Conservation (phyloP, 495 filamentous ascomycete species). For the Oidiodendron maius region DNA sequence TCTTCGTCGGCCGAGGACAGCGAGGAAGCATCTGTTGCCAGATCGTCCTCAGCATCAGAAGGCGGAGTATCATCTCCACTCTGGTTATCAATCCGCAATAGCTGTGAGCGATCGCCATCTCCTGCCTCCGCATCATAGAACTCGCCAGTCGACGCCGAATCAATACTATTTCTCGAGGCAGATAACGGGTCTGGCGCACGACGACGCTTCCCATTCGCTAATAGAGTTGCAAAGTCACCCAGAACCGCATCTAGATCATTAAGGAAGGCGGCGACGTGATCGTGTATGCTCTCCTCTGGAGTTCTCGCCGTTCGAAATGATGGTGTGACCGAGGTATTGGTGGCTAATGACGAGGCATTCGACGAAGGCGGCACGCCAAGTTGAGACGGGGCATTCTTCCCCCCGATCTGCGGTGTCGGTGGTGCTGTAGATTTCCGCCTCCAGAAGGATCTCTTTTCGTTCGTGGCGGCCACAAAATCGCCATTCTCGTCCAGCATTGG, state of each 20-base stretch:
- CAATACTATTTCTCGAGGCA: slow-evolving; percentile 66
- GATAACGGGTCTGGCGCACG: slow-evolving; percentile 49
- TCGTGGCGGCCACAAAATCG: slow-evolving; percentile 36
- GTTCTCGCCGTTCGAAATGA: slow-evolving; percentile 7
- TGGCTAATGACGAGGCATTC: slow-evolving; percentile 27
- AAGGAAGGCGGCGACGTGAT: slow-evolving; percentile 72
- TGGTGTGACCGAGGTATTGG: slow-evolving; percentile 27
- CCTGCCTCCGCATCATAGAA: slow-evolving; percentile 90
- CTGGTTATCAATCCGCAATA: slow-evolving; percentile 66
- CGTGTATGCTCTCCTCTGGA: slow-evolving; percentile 57
- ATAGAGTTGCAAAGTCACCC: slow-evolving; percentile 68
- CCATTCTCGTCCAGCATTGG: slow-evolving; percentile 31
- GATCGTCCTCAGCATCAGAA: slow-evolving; percentile 51
- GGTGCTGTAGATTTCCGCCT: slow-evolving; percentile 68
- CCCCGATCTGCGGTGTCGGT: slow-evolving; percentile 34
- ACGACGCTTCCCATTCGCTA: slow-evolving; percentile 72
- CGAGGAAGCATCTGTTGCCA: slow-evolving; percentile 53
- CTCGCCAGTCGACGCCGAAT: slow-evolving; percentile 72
- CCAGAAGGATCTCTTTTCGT: slow-evolving; percentile 70
- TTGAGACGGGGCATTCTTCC: slow-evolving; percentile 46
- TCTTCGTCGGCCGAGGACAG: slow-evolving; percentile 55
- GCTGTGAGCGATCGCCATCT: slow-evolving; percentile 51
- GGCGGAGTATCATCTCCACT: slow-evolving; percentile 52
- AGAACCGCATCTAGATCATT: slow-evolving; percentile 79
- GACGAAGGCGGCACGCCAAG: slow-evolving; percentile 51